Evolutionary conservation across 306 rosid species (phyloP).

Genomic region (Cajanus cajan): DNA sequence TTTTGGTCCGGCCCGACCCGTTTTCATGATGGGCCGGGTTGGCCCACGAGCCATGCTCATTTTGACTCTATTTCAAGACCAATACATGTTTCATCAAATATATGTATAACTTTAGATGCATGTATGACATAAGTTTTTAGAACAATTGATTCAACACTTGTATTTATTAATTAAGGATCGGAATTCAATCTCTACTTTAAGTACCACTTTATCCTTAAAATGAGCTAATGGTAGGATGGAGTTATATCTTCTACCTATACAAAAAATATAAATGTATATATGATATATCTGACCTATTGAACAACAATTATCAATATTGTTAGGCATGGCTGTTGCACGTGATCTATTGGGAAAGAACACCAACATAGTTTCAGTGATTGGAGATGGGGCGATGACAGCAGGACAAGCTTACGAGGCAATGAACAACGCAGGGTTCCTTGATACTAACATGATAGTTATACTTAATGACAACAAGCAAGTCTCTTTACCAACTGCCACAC

Average conservation of each 20-base stretch:
- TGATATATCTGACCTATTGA: background rate
- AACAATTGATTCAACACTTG: too few relatives aligned
- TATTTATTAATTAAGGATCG: too few relatives aligned
- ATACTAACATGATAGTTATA: slow-evolving; percentile 74
- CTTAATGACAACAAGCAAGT: slow-evolving; percentile 93
- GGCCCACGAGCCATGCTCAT: too few relatives aligned
- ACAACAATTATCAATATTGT: slow-evolving; percentile 19
- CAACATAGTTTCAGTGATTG: slow-evolving; percentile 79
- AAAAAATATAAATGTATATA: too few relatives aligned
- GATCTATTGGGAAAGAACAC: slow-evolving; percentile 80
- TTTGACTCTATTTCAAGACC: background rate
- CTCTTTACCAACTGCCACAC: slow-evolving; percentile 93
- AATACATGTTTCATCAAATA: background rate
- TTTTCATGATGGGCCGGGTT: too few relatives aligned
- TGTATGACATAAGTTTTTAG: too few relatives aligned
- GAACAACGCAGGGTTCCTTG: slow-evolving; percentile 92
- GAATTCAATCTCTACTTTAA: too few relatives aligned
- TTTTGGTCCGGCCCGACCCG: too few relatives aligned
- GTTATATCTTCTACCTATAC: too few relatives aligned
- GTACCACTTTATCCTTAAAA: too few relatives aligned
- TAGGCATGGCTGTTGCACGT: slow-evolving; percentile 96
- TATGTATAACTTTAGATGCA: too few relatives aligned
- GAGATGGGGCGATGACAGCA: slow-evolving; percentile 97
- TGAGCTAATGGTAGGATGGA: too few relatives aligned
- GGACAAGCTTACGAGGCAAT: slow-evolving; percentile 98